Base-by-base conservation (phyloP, 805 yeast genomes). In the Martiniozyma abietophila region DNA sequence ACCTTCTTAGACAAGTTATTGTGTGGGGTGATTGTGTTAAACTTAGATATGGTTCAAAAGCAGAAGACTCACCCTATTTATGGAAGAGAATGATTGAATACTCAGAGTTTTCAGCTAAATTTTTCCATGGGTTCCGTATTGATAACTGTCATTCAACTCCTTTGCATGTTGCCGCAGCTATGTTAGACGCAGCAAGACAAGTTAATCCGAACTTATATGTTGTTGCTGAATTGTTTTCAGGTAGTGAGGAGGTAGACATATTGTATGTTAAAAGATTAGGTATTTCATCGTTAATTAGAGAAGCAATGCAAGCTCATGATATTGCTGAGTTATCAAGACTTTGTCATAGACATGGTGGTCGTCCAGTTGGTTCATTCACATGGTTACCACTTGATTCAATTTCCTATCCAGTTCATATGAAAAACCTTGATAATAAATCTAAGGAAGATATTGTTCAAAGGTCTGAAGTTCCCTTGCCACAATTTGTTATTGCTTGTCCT, bases 1-100 rank as follows among this genome's bases (percentile, higher is more conserved):
- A 92, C 51, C 59, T 89, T 32, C 68, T 94, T 34, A 72, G 98
- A 52, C 96, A 89, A 56, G 95, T 89, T 9, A 86, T 89, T 45
- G 83, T 89, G 18, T 89, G 98, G 98, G 92, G 95, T 3, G 98
- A 89, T 53, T 89, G 98, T 64, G 88, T 89, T 36, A 89, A 89
- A 54, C 64, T 89, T 43, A 69, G 98, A 39, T 89, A 86, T 53
- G 98, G 97, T 4, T 41, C 59, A 0, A 61, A 65, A 4, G 83
- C 81, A 2, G 71, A 75, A 37, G 97, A 89, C 52, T 84, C 95
- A 0, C 96, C 96, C 1, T 73, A 72, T 49, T 59, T 89, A 26
- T 89, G 98, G 98, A 64, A 76, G 16, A 70, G 89, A 50, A 89
- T 89, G 94, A 70, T 76, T 19, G 64, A 76, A 40, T 89, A 89